Base-by-base conservation (phyloP, 805 yeast species). In the Candida verbasci region DNA sequence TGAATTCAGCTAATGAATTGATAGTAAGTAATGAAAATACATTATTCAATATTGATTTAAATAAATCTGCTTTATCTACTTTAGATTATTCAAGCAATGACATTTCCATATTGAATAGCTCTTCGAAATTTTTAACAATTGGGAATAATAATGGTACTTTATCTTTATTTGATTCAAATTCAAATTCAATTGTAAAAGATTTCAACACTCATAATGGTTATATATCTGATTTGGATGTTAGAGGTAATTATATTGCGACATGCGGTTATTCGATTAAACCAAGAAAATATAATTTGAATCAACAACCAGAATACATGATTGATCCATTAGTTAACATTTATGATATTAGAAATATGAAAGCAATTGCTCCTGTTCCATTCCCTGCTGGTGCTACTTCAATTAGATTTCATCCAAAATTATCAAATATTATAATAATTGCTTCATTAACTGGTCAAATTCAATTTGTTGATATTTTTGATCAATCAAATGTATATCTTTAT, bases 321-420 rank as follows among this genome's bases (percentile, higher is more conserved):
- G 97, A 93, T 52, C 91, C 95, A 0, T 70, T 91, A 43, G 88
- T 91, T 15, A 81, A 81, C 46, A 78, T 87, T 15, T 87, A 78
- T 55, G 97, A 93, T 56, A 56, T 86, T 21, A 72, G 94, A 43
- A 74, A 78, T 39, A 67, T 85, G 76, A 72, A 76, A 35, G 72
- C 88, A 2, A 58, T 81, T 38, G 68, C 94, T 0, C 96, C 97
- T 3, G 69, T 91, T 6, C 78, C 96, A 3, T 87, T 88, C 50
- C 88, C 93, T 1, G 82, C 88, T 0, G 97, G 97, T 9, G 96
- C 97, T 1, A 72, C 84, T 8, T 84, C 74, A 53, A 93, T 83
- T 1, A 72, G 84, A 33, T 69, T 91, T 43, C 97, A 91, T 60
- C 97, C 97, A 6, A 82, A 84, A 42, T 54, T 88, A 34, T 84